Base-by-base conservation (phyloP, 768 basidiomycete species). In the Botryobasidium botryosum region DNA sequence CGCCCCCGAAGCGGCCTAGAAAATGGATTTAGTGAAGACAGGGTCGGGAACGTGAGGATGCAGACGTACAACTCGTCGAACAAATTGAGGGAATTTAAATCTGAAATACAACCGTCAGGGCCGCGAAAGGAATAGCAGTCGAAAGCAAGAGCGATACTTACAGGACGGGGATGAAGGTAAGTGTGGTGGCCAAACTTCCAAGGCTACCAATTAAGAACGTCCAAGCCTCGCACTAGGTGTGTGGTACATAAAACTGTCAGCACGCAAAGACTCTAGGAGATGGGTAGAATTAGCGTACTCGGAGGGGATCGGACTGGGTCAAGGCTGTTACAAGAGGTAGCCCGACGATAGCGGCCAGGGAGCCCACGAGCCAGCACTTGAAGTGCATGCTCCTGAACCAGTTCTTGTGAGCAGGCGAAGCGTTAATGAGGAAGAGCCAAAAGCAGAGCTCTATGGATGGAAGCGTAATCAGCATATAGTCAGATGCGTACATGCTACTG, bases 381-480 rank as follows among this genome's bases (percentile, higher is more conserved):
- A 77, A 86, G 59, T 87, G 82, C 71, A 74, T 75, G 56, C 81
- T 81, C 20, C 71, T 63, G 58, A 86, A 86, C 84, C 84, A 87
- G 23, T 26, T 73, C 65, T 3, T 75, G 71, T 54, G 75, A 72
- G 35, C 65, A 61, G 0, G 78, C 12, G 13, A 7, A 10, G 24
- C 28, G 12, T 10, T 31, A 8, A 31, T 42, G 23, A 87, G 68
- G 58, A 86, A 87, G 24, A 86, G 55, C 84, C 84, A 87, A 55
- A 85, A 86, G 0, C 75, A 66, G 12, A 86, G 67, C 57, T 88
- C 85, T 23, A 23, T 12, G 1, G 10, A 39, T 23, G 21, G 10
- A 20, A 20, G 37, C 37, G 21, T 20, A 23, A 39, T 39, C 37
- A 39, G 37, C 15, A 10, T 12, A 10, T 8, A 39, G 21, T 39